These are phyloP conservation scores for Vitis vinifera DNA, from an alignment of 164 flowering plant genomes.

Conservation along the genomic window ASM3070453v1 NC_081817.1:28725001-28725500, in stretches of 20 bases:
- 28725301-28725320: background rate
- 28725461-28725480: constrained; percentile 34
- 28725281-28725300: background rate
- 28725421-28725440: constrained; percentile 63
- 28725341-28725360: constrained; percentile 84
- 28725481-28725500: constrained; percentile 71
- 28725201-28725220: too few species aligned
- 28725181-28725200: too few species aligned
- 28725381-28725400: constrained; percentile 88
- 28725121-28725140: too few species aligned
- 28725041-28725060: too few species aligned
- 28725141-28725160: too few species aligned
- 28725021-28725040: too few species aligned
- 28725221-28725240: background rate
- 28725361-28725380: constrained; percentile 85
- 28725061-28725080: too few species aligned
- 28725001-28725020: too few species aligned
- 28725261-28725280: background rate
- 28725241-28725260: background rate
- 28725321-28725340: constrained; percentile 72
- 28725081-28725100: too few species aligned
- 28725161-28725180: too few species aligned
- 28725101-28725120: too few species aligned
- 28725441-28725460: constrained; percentile 32
- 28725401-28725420: constrained; percentile 84